A percentile compares a stretch with the other conserved stretches of the same genome.
phyloP scores from a whole-genome alignment of 2,329 filamentous ascomycete species.

The Metarhizium humberi region DNA sequence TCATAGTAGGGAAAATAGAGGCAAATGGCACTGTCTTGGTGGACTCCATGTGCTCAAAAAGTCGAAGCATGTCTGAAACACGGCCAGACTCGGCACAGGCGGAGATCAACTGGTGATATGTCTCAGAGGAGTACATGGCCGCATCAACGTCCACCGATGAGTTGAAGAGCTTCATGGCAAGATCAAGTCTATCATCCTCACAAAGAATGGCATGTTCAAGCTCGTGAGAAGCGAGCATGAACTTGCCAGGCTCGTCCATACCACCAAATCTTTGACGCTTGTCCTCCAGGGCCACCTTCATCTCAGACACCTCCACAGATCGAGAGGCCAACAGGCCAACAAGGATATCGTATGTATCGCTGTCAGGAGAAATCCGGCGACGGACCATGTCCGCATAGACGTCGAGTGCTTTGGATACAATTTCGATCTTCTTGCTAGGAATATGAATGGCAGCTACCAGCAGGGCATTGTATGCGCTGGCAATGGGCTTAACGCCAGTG shows the following conservation, averaged over 20 bases:
- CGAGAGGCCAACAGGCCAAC: conserved; percentile 74
- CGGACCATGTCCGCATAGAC: conserved; percentile 95
- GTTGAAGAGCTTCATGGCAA: conserved; percentile 80
- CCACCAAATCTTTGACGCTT: conserved; percentile 79
- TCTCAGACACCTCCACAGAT: conserved; percentile 65
- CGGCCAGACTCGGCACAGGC: conserved; percentile 78
- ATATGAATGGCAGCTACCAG: conserved; percentile 77
- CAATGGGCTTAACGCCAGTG: conserved; percentile 70
- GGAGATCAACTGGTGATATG: conserved; percentile 76
- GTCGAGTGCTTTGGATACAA: conserved; percentile 84
- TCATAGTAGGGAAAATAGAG: conserved; percentile 85
- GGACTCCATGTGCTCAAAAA: conserved; percentile 87
- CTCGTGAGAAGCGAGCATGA: conserved; percentile 83
- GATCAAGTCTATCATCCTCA: conserved; percentile 78
- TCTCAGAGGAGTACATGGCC: conserved; percentile 66
- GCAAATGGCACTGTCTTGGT: conserved; percentile 66
- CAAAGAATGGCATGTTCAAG: conserved; percentile 76
- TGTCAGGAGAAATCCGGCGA: conserved; percentile 71
- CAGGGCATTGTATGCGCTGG: conserved; percentile 85
- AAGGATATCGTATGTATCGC: conserved; percentile 79
- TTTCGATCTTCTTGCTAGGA: conserved; percentile 68
- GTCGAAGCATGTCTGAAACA: conserved; percentile 78
- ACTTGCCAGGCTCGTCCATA: conserved; percentile 73
- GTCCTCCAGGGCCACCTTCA: conserved; percentile 67
- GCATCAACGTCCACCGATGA: conserved; percentile 55